Evolutionary conservation across 1,284 basidiomycete species (phyloP).

Genomic region (Cryptococcus sp.): DNA sequence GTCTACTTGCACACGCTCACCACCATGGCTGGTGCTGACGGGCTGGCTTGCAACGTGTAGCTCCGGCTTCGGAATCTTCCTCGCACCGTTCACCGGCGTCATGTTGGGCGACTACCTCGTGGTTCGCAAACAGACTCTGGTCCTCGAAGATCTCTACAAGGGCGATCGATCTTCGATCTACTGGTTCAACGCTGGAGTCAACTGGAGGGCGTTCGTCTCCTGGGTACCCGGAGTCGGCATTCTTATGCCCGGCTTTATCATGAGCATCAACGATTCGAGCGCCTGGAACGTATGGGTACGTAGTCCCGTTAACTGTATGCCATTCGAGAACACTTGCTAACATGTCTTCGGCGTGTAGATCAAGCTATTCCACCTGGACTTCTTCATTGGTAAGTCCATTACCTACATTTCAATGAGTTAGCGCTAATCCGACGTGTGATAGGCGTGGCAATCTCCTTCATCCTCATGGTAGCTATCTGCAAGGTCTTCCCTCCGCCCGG

Average conservation of each 20-base stretch:
- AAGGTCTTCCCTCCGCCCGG: conserved; percentile 20
- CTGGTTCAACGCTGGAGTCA: conserved; percentile 36
- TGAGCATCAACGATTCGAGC: conserved; percentile 19
- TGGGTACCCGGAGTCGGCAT: conserved; percentile 24
- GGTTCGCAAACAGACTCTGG: conserved; percentile 44
- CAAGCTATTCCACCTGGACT: conserved; percentile 35
- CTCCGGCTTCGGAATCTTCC: conserved; percentile 47
- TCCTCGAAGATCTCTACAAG: conserved; percentile 46
- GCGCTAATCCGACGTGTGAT: too few species aligned
- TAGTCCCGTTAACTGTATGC: too few species aligned
- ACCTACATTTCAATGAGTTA: too few species aligned
- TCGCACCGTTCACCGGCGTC: conserved; percentile 48
- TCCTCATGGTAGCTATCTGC: conserved; percentile 19
- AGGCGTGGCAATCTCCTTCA: conserved; percentile 18
- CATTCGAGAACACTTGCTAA: too few species aligned
- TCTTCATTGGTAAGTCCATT: conserved; percentile 21
- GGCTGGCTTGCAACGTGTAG: conserved; percentile 2
- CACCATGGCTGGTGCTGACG: neutral
- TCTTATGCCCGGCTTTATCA: conserved; percentile 33
- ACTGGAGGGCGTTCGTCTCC: conserved; percentile 33
- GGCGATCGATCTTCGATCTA: conserved; percentile 24
- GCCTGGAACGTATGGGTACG: conserved; percentile 1
- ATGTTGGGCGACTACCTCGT: conserved; percentile 55
- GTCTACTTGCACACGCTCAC: neutral
- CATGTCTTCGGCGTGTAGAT: conserved; percentile 16